Base-by-base conservation (phyloP, 2,329 filamentous ascomycete species). In the Beauveria sp. region DNA sequence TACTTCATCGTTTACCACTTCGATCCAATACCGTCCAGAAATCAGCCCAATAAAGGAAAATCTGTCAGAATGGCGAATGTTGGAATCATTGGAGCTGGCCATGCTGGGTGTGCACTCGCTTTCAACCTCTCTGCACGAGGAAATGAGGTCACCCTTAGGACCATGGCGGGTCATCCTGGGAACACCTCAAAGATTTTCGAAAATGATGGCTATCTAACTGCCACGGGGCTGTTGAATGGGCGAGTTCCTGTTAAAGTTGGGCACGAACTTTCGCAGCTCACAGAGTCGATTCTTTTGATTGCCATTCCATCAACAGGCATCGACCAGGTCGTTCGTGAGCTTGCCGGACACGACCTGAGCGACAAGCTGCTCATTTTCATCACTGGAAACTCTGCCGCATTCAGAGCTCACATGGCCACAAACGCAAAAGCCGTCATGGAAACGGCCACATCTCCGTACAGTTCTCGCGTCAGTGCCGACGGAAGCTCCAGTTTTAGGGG, bases 91-190 rank as follows among this genome's bases (percentile, higher is more conserved):
- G 59, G 63, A 3, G 63, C 63, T n/a, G 63, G 63, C 10, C 62
- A 65, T 30, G 63, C 60, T 24, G 63, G 63, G 0, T 65, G 62
- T 43, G 63, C 63, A 6, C 59, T 63, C 3, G 63, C 62, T 18
- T 63, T 65, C 20, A 30, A 65, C 26, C 38, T 62, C 38, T 24
- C 59, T 24, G 38, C 30, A 12, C 59, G 62, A 28, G 59, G 62
- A 5, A 28, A 61, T 43, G 34, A 61, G 2, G 59, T 63, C 1
- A 30, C 56, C 7, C 42, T 65, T 4, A 45, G 62, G 43, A 50
- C 62, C 7, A 52, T 45, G 30, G 34, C 56, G 1, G 59, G 56
- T 9, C 62, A 65, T 45, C 42, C 52, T 3, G 62, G 63, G 4
- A 60, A 51, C 20, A 49, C 34, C 6, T 20, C 18, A 6, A 34